A percentile compares a stretch with the other conserved stretches of the same genome.
Conservation (phyloP, 768 basidiomycete species). For the Tricholoma flavovirens region DNA sequence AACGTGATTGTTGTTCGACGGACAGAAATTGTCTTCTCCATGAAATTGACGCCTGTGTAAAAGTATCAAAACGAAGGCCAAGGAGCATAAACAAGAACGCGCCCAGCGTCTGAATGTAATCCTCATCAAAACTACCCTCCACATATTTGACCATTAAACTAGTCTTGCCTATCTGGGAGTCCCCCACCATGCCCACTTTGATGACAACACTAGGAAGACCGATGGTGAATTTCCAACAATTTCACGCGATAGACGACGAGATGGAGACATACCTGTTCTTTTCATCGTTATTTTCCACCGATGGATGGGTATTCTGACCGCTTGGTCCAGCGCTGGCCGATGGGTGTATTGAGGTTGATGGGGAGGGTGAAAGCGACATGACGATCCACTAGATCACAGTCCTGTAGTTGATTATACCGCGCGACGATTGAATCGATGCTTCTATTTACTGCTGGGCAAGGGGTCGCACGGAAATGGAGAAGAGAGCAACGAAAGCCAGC, state of each 20-base stretch:
- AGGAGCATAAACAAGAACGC: constrained; percentile 20
- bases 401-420: constrained; percentile 11
- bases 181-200: constrained; percentile 99
- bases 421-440: constrained; percentile 13
- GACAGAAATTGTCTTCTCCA: constrained; percentile 99
- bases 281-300: constrained; percentile 61
- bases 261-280: constrained; percentile 53
- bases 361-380: constrained; percentile 48
- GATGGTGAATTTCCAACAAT: neutral
- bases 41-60: constrained; percentile 89
- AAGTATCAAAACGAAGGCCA: constrained; percentile 4
- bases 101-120: constrained; percentile 99
- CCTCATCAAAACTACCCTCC: constrained; percentile 97
- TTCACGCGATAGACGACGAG: constrained; percentile 4
- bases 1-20: constrained; percentile 98
- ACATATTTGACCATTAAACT: constrained; percentile 99
- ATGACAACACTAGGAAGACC: constrained; percentile 70
- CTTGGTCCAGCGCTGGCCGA: constrained; percentile 43
- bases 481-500: constrained; percentile 16
- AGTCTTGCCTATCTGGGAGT: constrained; percentile 99
- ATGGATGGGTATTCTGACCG: constrained; percentile 44
- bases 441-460: constrained; percentile 12
- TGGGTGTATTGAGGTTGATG: constrained; percentile 41
- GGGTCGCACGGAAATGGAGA: constrained; percentile 14
- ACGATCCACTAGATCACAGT: constrained; percentile 19